Evolutionary conservation across 1,284 basidiomycete genomes (phyloP), one percentile per base, ranked within the genome.

Genomic region (Sporisorium exsertum): DNA sequence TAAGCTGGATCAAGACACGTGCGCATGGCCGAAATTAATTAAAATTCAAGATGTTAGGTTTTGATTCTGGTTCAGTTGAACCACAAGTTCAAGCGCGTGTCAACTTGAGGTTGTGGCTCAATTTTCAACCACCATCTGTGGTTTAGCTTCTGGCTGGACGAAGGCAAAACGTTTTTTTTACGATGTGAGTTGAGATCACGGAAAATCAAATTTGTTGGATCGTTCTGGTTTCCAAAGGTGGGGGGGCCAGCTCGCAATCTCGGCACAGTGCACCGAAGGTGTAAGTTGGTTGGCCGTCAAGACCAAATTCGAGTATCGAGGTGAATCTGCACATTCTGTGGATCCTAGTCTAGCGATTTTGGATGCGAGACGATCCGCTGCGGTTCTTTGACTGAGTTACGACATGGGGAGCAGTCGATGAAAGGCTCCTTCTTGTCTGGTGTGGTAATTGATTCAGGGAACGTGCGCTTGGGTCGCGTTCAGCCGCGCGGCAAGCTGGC

Each of bases 391-490:
- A 29, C n/a, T 20, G 47, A 50, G 27, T 18, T 5, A 4, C 1
- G 37, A 20, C n/a, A 46, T 13, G 24, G 45, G 18, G 5, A 22
- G 24, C 12, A 43, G 7, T 45, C 26, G 26, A 29, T 9, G 47
- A 50, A 2, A 50, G 16, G 40, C 18, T 8, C 10, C 33, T 35
- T 13, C 13, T 40, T 40, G n/a, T 43, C 40, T 43, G 40, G n/a
- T 43, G n/a, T 20, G 40, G 47, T n/a, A 50, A n/a, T 13, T 16
- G 10, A n/a, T n/a, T 16, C 27, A 29, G n/a, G 27, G 47, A 32
- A 32, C 27, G 47, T 50, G 29, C 47, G 47, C 29, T 50, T 50
- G 27, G 49, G 9, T 50, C 26, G 32, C 29, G 45, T 22, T 49
- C 3, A 27, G 46, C 22, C 26, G 24, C 47, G 47, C 47, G 47